Percentiles rank a stretch among this genome's conserved stretches.
phyloP scores from a whole-genome alignment of 139 green algal species.

The Medakamo hakoo region DNA sequence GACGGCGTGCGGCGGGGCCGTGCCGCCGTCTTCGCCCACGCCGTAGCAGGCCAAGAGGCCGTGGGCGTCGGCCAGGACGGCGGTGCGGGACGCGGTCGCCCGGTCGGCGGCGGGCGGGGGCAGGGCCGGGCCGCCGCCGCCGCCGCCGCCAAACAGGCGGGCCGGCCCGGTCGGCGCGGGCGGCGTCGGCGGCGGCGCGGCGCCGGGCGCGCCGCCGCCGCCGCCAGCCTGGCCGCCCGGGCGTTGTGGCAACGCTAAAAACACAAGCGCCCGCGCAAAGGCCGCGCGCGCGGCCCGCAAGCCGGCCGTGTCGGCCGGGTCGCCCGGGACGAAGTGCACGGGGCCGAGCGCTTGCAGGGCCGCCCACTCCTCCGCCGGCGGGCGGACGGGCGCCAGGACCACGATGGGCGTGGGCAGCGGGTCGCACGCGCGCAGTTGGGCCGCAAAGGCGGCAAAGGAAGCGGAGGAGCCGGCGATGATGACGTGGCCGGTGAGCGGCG shows the following conservation, averaged over 20 bases:
- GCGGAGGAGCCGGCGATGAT: conserved; percentile 32
- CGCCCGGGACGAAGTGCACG: conserved; percentile 22
- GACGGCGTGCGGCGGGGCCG: conserved; percentile 34
- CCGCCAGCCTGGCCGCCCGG: no score
- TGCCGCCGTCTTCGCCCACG: conserved; percentile 25
- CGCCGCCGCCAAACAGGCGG: background rate
- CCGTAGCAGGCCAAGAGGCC: conserved; percentile 52
- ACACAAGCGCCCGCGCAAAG: conserved; percentile 20
- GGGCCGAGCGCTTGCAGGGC: conserved; percentile 12
- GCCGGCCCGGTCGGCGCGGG: background rate
- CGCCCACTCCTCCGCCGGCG: conserved; percentile 4
- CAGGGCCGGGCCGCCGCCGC: no score
- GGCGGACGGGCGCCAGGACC: conserved; percentile 25
- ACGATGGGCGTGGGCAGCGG: conserved; percentile 20
- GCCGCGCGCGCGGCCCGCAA: conserved; percentile 22
- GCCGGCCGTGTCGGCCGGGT: conserved; percentile 18
- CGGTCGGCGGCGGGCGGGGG: background rate
- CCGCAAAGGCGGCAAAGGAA: conserved; percentile 29
- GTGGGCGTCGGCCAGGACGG: conserved; percentile 54
- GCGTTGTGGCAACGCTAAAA: conserved; percentile 9
- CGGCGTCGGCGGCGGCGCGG: no score
- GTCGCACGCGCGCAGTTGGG: conserved; percentile 22
- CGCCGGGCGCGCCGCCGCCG: background rate
- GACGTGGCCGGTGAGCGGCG: conserved; percentile 22
- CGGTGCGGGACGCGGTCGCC: conserved; percentile 4